Evolutionary conservation across 371 early-diverging fungal species (phyloP).

Genomic region (Mucor ambiguus): DNA sequence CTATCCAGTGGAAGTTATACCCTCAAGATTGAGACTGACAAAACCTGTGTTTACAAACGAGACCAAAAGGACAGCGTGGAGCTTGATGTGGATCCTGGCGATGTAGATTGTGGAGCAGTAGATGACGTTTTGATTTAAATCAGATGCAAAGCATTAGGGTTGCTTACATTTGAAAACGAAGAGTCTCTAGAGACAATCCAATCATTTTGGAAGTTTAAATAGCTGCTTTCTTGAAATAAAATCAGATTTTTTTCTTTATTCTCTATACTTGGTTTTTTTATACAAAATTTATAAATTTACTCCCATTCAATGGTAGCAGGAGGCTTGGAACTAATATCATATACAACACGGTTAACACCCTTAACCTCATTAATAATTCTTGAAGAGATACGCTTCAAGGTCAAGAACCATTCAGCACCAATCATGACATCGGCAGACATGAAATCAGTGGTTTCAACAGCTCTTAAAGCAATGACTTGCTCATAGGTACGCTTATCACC

Average conservation of each 20-base stretch:
- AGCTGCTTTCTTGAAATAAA: too few species aligned
- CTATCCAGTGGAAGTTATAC: too few species aligned
- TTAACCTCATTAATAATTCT: conserved; percentile 98
- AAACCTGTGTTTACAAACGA: too few species aligned
- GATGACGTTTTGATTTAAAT: too few species aligned
- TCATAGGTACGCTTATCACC: conserved; percentile 98
- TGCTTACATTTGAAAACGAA: too few species aligned
- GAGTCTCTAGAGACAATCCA: too few species aligned
- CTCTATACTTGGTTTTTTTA: conserved; percentile 1
- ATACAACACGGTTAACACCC: conserved; percentile 97
- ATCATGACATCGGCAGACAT: conserved; percentile 97
- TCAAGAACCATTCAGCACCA: conserved; percentile 54
- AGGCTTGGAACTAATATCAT: conserved; percentile 94
- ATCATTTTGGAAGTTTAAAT: too few species aligned
- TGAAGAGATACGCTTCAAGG: conserved; percentile 87
- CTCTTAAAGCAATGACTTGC: conserved; percentile 96
- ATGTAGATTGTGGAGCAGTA: too few species aligned
- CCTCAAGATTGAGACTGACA: too few species aligned
- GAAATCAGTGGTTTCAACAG: conserved; percentile 95
- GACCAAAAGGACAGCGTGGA: too few species aligned
- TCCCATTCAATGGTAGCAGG: conserved; percentile 97
- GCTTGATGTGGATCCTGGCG: too few species aligned
- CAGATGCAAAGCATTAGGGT: too few species aligned
- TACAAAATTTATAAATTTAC: conserved; percentile 40
- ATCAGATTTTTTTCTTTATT: neutral